Evolutionary conservation across 108 stramenopile species (phyloP), one percentile per base, ranked within the genome.

Genomic region (Cyclotella sp.): DNA sequence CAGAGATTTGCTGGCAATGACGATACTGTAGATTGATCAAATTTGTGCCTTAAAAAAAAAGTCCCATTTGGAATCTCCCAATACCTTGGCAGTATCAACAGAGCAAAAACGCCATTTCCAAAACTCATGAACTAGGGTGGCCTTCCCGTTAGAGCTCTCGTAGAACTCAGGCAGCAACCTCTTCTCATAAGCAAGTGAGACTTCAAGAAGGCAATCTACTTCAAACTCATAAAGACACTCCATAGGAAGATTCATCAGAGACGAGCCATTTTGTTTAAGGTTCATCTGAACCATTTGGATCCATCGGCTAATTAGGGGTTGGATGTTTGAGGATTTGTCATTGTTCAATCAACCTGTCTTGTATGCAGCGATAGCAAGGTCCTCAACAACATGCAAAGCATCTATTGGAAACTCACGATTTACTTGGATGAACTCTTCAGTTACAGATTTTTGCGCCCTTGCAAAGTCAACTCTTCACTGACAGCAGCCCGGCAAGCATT

Each of bases 401-500:
- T 40, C 16, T 9, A 71, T 29, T 41, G 43, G 70, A 42, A 42
- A 57, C n/a, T n/a, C n/a, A 8, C 16, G 14, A 15, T 44, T 7
- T 4, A 16, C 34, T 21, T 71, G 70, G 11, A 58, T 7, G 58
- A 71, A 71, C 6, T 43, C 41, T 19, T 40, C 13, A 42, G 57
- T 40, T 27, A 26, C 28, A 10, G 19, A 14, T 24, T 14, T 7
- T 4, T 8, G n/a, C 58, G 27, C 21, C 8, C 49, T 27, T 11
- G 8, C 40, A 28, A 57, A 41, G 28, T 13, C 3, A 52, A 7
- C 15, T 68, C 68, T 39, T 30, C 34, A 4, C 53, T 24, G n/a
- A 18, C 24, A 5, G 68, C 68, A 68, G 68, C 68, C 34, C 27
- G 51, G 42, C 70, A 71, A 3, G 70, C 12, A 43, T 71, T 59